Evolutionary conservation across 2,329 filamentous ascomycete genomes (phyloP), one percentile per base, ranked within the genome.

Genomic region (Volutella citrinella): DNA sequence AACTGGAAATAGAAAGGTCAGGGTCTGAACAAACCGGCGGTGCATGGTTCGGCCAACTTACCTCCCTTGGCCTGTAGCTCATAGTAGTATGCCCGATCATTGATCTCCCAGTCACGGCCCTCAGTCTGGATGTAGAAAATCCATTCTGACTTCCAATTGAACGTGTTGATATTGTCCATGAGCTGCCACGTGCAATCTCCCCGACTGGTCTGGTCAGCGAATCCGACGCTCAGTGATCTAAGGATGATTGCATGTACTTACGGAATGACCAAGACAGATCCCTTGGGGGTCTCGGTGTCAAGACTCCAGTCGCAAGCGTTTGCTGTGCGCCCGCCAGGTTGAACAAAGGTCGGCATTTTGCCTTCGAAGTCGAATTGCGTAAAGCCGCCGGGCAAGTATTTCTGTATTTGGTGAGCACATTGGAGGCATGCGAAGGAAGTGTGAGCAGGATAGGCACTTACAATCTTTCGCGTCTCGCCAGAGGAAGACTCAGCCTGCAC

Each of bases 391-490:
- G 18, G 23, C 5, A 35, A 8, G 18, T 35, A 35, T 10, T 10
- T 7, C 30, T 37, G n/a, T 5, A 16, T 10, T n/a, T n/a, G n/a
- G n/a, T n/a, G n/a, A n/a, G n/a, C n/a, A n/a, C n/a, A n/a, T n/a
- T n/a, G n/a, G n/a, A n/a, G n/a, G n/a, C n/a, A n/a, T n/a, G n/a
- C n/a, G n/a, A n/a, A n/a, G n/a, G n/a, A n/a, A n/a, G n/a, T n/a
- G n/a, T n/a, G n/a, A n/a, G n/a, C 10, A 20, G 15, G 16, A 7
- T 7, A 12, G 15, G 11, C 4, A 28, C 36, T 35, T 22, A 39
- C 36, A 19, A 39, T 33, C 2, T 29, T 26, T n/a, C 36, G 24
- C 9, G 31, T 24, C 17, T 34, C 36, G 4, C 36, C 36, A 22
- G 21, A 19, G 5, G 26, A 35, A 9, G 36, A 39, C 16, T 18